A percentile compares a stretch with the other conserved stretches of the same genome.
Conservation (phyloP, 23 red algal species). For the Agarophyton chilense region DNA sequence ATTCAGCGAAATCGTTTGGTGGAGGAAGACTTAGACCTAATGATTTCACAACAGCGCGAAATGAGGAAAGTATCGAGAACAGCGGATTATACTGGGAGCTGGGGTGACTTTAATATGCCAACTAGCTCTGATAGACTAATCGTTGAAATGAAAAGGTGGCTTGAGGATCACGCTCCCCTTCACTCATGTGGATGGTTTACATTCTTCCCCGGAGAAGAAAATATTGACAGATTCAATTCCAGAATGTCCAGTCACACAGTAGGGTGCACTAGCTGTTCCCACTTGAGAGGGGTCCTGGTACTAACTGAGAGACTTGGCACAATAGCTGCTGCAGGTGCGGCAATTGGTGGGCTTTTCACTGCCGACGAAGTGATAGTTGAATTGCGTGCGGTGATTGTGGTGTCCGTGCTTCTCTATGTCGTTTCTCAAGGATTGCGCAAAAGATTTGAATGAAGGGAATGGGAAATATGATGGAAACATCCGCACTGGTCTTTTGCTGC, state of each 20-base stretch:
- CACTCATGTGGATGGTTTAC: neutral
- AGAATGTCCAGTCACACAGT: neutral
- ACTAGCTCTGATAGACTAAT: constrained; percentile 46
- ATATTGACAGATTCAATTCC: neutral
- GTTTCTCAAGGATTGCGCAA: constrained; percentile 6
- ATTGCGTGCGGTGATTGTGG: neutral
- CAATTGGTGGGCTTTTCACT: neutral
- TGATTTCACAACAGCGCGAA: constrained; percentile 37
- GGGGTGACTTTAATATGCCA: constrained; percentile 44
- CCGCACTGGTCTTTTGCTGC: too few species aligned
- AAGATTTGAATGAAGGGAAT: neutral
- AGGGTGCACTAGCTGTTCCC: neutral
- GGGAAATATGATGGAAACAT: too few species aligned
- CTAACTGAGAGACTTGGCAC: neutral
- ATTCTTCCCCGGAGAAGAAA: neutral
- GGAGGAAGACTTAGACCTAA: constrained; percentile 37
- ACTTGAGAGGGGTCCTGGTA: neutral
- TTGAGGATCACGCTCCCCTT: constrained; percentile 31
- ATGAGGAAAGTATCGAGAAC: constrained; percentile 4
- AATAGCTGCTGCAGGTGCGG: neutral
- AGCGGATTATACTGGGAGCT: neutral
- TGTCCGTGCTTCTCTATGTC: neutral
- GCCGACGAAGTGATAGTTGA: neutral
- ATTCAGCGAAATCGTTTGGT: constrained; percentile 50
- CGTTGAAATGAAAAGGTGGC: constrained; percentile 48